phyloP scores from a whole-genome alignment of 1,139 yeast genomes.

The Yamadazyma sp. region DNA sequence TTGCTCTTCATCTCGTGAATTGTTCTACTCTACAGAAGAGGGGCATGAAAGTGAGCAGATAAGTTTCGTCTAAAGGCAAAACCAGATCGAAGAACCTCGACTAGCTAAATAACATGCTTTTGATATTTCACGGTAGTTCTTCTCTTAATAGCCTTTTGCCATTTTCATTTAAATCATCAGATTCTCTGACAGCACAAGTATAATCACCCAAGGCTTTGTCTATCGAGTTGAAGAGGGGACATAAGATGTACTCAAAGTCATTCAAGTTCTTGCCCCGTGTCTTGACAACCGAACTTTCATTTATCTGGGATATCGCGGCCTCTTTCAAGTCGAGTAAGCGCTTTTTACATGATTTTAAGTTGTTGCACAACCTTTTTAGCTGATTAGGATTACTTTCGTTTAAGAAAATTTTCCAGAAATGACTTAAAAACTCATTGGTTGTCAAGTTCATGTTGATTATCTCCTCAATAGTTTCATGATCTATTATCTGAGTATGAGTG shows the following conservation, averaged over 20 bases:
- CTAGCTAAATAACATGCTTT: too few species aligned
- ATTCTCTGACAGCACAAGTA: conserved; percentile 26
- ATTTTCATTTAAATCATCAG: conserved; percentile 23
- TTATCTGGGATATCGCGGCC: conserved; percentile 8
- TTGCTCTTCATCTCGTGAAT: too few species aligned
- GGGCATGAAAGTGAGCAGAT: too few species aligned
- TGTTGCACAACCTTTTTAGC: conserved; percentile 36
- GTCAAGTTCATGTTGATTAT: conserved; percentile 41
- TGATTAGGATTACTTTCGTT: conserved; percentile 40
- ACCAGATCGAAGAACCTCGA: too few species aligned
- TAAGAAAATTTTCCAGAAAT: conserved; percentile 43
- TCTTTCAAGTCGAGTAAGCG: conserved; percentile 24
- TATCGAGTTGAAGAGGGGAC: conserved; percentile 27
- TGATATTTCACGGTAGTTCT: background rate
- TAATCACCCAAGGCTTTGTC: conserved; percentile 35
- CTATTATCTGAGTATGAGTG: conserved; percentile 7
- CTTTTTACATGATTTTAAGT: conserved; percentile 34
- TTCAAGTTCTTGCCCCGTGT: conserved; percentile 32
- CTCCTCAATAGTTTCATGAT: conserved; percentile 27
- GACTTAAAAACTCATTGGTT: conserved; percentile 43
- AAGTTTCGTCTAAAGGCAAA: too few species aligned
- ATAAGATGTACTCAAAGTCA: conserved; percentile 33
- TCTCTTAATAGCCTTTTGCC: conserved; percentile 24
- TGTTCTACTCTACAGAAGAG: too few species aligned
- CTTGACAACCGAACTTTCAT: conserved; percentile 20